Evolutionary conservation across 1,284 basidiomycete genomes (phyloP).

Genomic region (Cutaneotrichosporon daszewskae): DNA sequence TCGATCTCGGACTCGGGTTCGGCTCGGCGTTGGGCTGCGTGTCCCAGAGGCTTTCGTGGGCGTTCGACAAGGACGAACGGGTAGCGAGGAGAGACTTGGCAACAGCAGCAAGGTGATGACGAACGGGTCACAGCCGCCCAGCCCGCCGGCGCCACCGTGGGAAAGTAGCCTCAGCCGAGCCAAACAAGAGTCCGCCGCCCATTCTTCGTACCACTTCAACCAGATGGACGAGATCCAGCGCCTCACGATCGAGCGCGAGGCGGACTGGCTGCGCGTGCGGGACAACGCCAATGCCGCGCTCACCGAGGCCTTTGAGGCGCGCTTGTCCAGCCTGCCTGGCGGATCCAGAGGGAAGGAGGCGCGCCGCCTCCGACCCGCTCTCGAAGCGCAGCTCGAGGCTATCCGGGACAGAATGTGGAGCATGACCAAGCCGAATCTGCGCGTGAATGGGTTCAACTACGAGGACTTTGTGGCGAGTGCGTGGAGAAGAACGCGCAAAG

Average conservation of each 20-base stretch:
- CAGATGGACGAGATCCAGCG: constrained; percentile 1
- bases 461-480: constrained; percentile 57
- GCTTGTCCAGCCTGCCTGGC: constrained; percentile 34
- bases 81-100: no score
- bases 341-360: constrained; percentile 31
- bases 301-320: constrained; percentile 25
- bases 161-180: no score
- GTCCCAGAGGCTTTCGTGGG: no score
- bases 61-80: no score
- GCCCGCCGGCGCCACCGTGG: no score
- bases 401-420: constrained; percentile 49
- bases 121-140: no score
- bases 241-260: constrained; percentile 37
- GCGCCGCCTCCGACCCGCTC: constrained; percentile 27
- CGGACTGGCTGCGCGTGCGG: constrained; percentile 40
- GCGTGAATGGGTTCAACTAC: constrained; percentile 70
- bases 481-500: constrained; percentile 1
- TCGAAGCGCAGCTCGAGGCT: constrained; percentile 33
- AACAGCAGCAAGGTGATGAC: no score
- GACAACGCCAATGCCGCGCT: constrained; percentile 29
- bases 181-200: no score
- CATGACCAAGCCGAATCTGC: constrained; percentile 62
- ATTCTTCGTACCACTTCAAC: no score
- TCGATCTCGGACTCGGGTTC: no score
- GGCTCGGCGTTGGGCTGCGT: no score